Base-by-base conservation (phyloP, 176 grass and related monocot genomes). In the Oryza meridionalis region DNA sequence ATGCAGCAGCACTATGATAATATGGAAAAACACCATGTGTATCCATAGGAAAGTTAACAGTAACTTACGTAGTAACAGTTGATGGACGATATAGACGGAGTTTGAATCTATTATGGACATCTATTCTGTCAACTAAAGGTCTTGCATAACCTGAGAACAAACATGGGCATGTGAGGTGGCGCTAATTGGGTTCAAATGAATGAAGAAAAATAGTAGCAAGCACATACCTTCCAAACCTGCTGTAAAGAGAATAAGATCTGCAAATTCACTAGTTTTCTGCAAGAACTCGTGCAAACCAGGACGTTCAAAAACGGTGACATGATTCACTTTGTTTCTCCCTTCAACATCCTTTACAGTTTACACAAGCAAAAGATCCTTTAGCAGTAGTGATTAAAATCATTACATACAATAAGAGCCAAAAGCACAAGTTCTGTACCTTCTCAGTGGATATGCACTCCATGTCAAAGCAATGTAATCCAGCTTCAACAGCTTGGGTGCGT, bases 281-380 rank as follows among this genome's bases (percentile, higher is more conserved):
- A 99, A 90, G 84, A 99, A 99, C 71, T 99, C 97, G 58, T 90
- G 90, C 86, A 99, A 87, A 88, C 93, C 91, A 89, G 93, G 97
- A 33, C 97, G 97, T 79, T 99, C 97, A 86, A 99, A 99, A 70
- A 99, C 97, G 25, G 97, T 99, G 44, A 99, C 97, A 80, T 92
- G 88, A 83, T 92, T 99, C 71, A 99, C 91, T 77, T 96, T 99
- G 38, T 88, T 87, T 80, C 87, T 96, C 75, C 97, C 97, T 49
- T 99, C 93, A 53, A 59, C 82, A 73, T 99, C 93, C 97, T 99
- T 86, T 40, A 90, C 40, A 51, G 46, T 69, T 87, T 22, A 80
- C 76, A 75, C 2, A 46, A 87, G 24, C 5, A 76, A 72, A 78
- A 76, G 7, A 4, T 69, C 70, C 64, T 82, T 77, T 65, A 70